Percentiles rank a stretch among this genome's conserved stretches.
These are phyloP conservation scores for Vitis amurensis DNA, from an alignment of 164 flowering plant species.

Conservation along the genomic window DNA sequence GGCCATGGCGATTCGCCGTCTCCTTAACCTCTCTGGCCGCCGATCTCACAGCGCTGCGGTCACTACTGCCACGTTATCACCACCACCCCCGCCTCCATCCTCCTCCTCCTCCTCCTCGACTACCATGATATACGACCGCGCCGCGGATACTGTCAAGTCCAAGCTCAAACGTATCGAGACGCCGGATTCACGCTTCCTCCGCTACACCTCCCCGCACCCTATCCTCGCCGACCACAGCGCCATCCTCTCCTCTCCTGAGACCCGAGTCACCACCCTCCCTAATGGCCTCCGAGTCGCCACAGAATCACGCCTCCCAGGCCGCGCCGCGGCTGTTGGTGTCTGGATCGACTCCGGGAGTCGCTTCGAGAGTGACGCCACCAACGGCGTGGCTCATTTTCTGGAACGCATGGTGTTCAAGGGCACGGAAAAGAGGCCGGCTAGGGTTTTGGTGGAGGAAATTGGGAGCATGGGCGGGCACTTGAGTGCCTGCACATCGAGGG, in stretches of 20 bases:
- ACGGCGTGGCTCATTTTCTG: conserved; percentile 89
- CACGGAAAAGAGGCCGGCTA: conserved; percentile 49
- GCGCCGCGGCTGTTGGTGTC: conserved; percentile 76
- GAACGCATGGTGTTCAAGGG: conserved; percentile 93
- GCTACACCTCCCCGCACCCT: conserved; percentile 57
- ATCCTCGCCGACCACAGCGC: conserved; percentile 35
- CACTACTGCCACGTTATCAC: too few species aligned
- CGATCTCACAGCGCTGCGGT: too few species aligned
- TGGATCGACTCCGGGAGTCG: conserved; percentile 92
- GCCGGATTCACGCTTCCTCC: conserved; percentile 53
- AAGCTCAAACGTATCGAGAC: conserved; percentile 49
- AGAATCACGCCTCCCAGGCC: conserved; percentile 54
- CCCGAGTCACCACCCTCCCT: conserved; percentile 63
- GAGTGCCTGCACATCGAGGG: conserved; percentile 85
- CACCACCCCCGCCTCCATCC: too few species aligned
- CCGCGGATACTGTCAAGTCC: conserved; percentile 42
- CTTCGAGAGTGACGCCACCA: conserved; percentile 66
- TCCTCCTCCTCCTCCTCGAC: conserved; percentile 29
- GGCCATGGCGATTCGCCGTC: too few species aligned
- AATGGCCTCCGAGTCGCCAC: conserved; percentile 80
- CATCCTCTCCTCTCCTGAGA: conserved; percentile 53
- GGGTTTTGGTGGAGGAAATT: conserved; percentile 70
- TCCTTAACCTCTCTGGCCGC: too few species aligned
- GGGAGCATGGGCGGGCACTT: conserved; percentile 88
- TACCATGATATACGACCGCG: conserved; percentile 58